A percentile compares a stretch with the other conserved stretches of the same genome.
Evolutionary conservation across 495 filamentous ascomycete species (phyloP).

Genomic region (Penicillium steckii): DNA sequence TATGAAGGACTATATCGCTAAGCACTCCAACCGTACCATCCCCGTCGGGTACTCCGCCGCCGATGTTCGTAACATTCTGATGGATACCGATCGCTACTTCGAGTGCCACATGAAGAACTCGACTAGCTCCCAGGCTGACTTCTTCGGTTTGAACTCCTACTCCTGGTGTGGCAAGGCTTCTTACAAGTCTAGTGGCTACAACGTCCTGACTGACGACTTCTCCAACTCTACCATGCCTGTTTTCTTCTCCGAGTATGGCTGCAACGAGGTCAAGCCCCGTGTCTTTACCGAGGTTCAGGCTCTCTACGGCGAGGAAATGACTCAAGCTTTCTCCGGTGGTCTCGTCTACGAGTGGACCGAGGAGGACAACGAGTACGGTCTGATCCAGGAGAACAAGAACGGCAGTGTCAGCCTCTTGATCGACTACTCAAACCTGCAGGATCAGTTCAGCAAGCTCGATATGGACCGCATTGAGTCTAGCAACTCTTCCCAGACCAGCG

Average conservation of each 20-base stretch:
- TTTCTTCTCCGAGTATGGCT: conserved; percentile 97
- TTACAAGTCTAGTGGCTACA: conserved; percentile 68
- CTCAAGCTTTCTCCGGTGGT: conserved; percentile 74
- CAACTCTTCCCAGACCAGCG: conserved; percentile 49
- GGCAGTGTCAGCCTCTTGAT: conserved; percentile 58
- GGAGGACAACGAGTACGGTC: conserved; percentile 77
- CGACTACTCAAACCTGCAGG: conserved; percentile 76
- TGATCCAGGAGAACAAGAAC: conserved; percentile 68
- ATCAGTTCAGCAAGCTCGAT: conserved; percentile 73
- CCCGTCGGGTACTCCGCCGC: conserved; percentile 95
- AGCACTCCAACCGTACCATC: conserved; percentile 64
- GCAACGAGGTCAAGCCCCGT: conserved; percentile 78
- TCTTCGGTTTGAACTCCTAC: conserved; percentile 95
- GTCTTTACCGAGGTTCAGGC: conserved; percentile 78
- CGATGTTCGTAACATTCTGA: conserved; percentile 76
- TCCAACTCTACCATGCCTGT: conserved; percentile 71
- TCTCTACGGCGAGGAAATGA: conserved; percentile 82
- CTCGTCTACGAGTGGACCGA: conserved; percentile 86
- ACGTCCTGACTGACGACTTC: conserved; percentile 71
- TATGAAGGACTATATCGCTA: conserved; percentile 82
- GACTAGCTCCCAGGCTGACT: conserved; percentile 65
- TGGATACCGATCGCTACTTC: conserved; percentile 81
- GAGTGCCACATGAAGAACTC: conserved; percentile 72
- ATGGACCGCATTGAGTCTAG: conserved; percentile 59
- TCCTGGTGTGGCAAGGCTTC: conserved; percentile 85